These are phyloP conservation scores for Byssothecium circinans DNA, from an alignment of 2,329 filamentous ascomycete species.

Conservation along the genomic window DNA sequence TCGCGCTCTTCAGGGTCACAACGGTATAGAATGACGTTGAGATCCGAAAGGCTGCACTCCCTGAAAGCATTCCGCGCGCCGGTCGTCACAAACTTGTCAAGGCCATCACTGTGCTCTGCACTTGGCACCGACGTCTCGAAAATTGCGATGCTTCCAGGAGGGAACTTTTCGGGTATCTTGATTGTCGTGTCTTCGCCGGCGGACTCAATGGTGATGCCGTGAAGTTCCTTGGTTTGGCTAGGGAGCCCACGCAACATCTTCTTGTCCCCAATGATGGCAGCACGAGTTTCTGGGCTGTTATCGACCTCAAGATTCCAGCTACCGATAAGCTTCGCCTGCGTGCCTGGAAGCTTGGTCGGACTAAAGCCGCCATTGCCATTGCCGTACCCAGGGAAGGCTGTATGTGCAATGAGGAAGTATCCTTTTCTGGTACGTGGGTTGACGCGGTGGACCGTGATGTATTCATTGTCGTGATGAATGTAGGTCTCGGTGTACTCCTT, in stretches of 20 bases:
- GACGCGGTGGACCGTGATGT: conserved; percentile 93
- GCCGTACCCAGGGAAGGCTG: conserved; percentile 88
- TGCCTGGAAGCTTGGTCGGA: conserved; percentile 78
- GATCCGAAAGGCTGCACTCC: conserved; percentile 73
- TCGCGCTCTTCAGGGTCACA: conserved; percentile 88
- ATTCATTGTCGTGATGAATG: conserved; percentile 94
- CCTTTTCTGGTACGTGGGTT: conserved; percentile 91
- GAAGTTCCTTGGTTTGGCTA: conserved; percentile 73
- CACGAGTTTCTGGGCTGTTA: conserved; percentile 67
- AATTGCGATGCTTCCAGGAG: conserved; percentile 89
- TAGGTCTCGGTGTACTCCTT: conserved; percentile 94
- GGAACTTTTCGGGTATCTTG: conserved; percentile 78
- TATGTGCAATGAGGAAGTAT: conserved; percentile 94
- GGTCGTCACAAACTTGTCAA: conserved; percentile 84
- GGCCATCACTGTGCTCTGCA: conserved; percentile 77
- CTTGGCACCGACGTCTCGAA: conserved; percentile 96
- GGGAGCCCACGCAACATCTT: conserved; percentile 80
- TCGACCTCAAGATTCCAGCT: conserved; percentile 94
- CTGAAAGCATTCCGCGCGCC: conserved; percentile 78
- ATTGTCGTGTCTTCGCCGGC: conserved; percentile 76
- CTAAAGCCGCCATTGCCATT: conserved; percentile 79
- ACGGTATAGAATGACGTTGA: conserved; percentile 90
- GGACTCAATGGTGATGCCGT: conserved; percentile 72
- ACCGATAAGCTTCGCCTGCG: conserved; percentile 80
- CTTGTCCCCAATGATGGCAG: conserved; percentile 67